Percentiles rank a stretch among this genome's conserved stretches.
phyloP scores from a whole-genome alignment of 2,329 filamentous ascomycete genomes.

The Dendrostoma leiphaemia region DNA sequence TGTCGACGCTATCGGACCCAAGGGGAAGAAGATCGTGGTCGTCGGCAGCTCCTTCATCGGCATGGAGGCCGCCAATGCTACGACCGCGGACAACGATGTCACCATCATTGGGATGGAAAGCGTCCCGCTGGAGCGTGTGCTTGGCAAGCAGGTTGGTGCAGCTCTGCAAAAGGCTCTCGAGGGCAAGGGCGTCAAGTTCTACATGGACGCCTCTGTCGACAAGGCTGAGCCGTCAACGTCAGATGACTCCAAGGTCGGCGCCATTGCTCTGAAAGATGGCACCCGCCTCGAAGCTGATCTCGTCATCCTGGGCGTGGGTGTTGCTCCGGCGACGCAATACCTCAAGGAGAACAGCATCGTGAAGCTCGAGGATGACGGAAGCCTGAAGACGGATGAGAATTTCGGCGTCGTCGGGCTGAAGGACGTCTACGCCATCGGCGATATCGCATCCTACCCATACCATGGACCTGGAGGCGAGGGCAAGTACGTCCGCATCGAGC shows the following conservation, averaged over 20 bases:
- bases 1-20: slow-evolving; percentile 73
- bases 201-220: slow-evolving; percentile 77
- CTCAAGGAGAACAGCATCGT: slow-evolving; percentile 70
- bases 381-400: slow-evolving; percentile 73
- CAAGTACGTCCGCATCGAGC: slow-evolving; percentile 78
- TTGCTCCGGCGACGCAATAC: slow-evolving; percentile 81
- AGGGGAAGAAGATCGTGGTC: slow-evolving; percentile 88
- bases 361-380: slow-evolving; percentile 79
- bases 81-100: slow-evolving; percentile 75
- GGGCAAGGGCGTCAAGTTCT: slow-evolving; percentile 84
- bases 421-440: slow-evolving; percentile 89
- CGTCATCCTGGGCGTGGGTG: slow-evolving; percentile 88
- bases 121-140: slow-evolving; percentile 79
- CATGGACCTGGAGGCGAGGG: slow-evolving; percentile 81
- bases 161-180: slow-evolving; percentile 79
- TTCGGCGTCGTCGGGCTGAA: slow-evolving; percentile 74
- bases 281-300: slow-evolving; percentile 82
- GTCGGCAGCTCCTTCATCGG: slow-evolving; percentile 95
- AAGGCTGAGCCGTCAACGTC: slow-evolving; percentile 72
- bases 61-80: slow-evolving; percentile 92
- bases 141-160: slow-evolving; percentile 77
- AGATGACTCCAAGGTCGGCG: slow-evolving; percentile 71
- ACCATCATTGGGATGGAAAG: slow-evolving; percentile 87
- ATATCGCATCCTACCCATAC: slow-evolving; percentile 95
- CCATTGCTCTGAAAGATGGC: slow-evolving; percentile 81